Conservation (phyloP, 805 yeast genomes). For the Spathaspora passalidarum region DNA sequence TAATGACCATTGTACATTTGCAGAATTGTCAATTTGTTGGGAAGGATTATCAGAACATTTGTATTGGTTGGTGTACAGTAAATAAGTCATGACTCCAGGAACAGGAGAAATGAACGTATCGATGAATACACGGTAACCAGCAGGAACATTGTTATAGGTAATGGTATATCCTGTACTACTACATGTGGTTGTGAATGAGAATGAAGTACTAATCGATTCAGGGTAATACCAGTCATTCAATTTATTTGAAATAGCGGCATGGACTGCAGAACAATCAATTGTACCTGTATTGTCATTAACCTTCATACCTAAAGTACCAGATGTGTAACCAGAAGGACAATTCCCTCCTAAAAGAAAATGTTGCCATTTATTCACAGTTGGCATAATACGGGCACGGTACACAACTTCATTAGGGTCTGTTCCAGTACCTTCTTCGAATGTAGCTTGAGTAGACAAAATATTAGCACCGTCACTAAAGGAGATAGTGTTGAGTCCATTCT, state of each 20-base stretch:
- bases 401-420: neutral
- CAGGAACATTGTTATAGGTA: constrained; percentile 19
- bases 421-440: neutral
- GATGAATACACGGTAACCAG: constrained; percentile 19
- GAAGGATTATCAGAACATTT: too few species aligned
- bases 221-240: constrained; percentile 22
- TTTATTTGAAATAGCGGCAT: constrained; percentile 16
- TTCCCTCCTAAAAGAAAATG: constrained; percentile 11
- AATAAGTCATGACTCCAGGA: too few species aligned
- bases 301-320: constrained; percentile 19
- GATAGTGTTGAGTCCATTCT: constrained; percentile 14
- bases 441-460: neutral
- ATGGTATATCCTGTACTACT: constrained; percentile 6
- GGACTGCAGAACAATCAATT: constrained; percentile 19
- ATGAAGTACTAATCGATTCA: constrained; percentile 1
- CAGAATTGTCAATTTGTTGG: too few species aligned
- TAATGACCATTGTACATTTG: too few species aligned
- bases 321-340: constrained; percentile 17
- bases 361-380: constrained; percentile 9
- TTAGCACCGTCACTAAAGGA: constrained; percentile 9
- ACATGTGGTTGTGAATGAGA: constrained; percentile 15
- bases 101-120: too few species aligned
- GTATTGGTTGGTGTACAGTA: too few species aligned
- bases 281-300: constrained; percentile 4
- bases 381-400: constrained; percentile 8